These are phyloP conservation scores for Ophiosphaerella korrae DNA, from an alignment of 2,329 filamentous ascomycete genomes.

Conservation along the genomic window DNA sequence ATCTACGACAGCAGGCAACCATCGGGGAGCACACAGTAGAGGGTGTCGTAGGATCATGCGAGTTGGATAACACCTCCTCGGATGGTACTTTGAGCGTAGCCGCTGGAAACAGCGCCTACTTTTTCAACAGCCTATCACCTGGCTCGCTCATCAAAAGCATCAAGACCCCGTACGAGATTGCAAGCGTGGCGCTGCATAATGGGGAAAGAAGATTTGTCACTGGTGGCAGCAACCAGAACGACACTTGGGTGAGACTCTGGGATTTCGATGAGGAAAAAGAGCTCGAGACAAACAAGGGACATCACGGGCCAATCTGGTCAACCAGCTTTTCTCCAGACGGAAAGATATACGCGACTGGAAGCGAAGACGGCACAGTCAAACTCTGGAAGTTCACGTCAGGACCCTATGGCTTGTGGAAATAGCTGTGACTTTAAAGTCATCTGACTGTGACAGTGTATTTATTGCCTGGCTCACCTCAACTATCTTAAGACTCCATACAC, in stretches of 20 bases:
- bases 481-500: background rate
- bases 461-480: background rate
- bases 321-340: constrained; percentile 93
- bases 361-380: constrained; percentile 97
- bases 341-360: constrained; percentile 93
- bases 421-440: constrained; percentile 1
- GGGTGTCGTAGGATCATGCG: constrained; percentile 87
- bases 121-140: constrained; percentile 79
- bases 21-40: constrained; percentile 80
- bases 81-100: constrained; percentile 84
- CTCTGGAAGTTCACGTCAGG: constrained; percentile 74
- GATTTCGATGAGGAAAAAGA: constrained; percentile 83
- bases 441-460: background rate
- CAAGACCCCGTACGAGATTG: constrained; percentile 81
- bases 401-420: constrained; percentile 70
- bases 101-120: constrained; percentile 92
- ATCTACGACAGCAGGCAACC: constrained; percentile 75
- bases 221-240: constrained; percentile 74
- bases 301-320: constrained; percentile 97
- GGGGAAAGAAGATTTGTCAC: constrained; percentile 83
- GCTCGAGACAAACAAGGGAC: constrained; percentile 91
- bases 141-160: constrained; percentile 77
- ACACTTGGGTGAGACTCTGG: constrained; percentile 97
- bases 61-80: constrained; percentile 68
- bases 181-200: constrained; percentile 86